These are phyloP conservation scores for Rubia yunnanensis DNA, from an alignment of 257 asterid genomes.

Conservation along the genomic window DNA sequence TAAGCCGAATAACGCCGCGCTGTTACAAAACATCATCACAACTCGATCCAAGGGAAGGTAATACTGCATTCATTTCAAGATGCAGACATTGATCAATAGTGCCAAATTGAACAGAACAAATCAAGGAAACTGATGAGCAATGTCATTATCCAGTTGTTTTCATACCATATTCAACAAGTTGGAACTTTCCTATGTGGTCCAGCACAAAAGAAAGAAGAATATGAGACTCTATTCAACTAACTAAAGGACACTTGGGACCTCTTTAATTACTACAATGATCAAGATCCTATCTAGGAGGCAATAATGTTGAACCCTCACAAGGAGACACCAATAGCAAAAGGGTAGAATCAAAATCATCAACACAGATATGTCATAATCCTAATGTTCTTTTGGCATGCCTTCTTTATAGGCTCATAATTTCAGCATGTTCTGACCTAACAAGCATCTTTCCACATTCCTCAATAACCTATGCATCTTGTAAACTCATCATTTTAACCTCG, in stretches of 20 bases:
- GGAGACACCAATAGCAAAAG: not conserved
- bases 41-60: too few relatives aligned
- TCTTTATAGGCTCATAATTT: slow-evolving; percentile 6
- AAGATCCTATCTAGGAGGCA: not conserved
- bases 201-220: not conserved
- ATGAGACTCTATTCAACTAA: not conserved
- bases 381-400: not conserved
- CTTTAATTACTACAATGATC: not conserved
- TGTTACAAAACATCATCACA: too few relatives aligned
- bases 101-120: not conserved
- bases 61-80: too few relatives aligned
- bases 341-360: not conserved
- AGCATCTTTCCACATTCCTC: not conserved
- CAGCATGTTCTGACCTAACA: slow-evolving; percentile 12
- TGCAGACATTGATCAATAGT: too few relatives aligned
- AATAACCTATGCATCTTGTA: too few relatives aligned
- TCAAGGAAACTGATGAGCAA: not conserved
- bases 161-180: not conserved
- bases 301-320: not conserved
- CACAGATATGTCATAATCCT: not conserved
- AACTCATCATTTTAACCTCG: not conserved
- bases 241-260: not conserved
- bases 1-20: too few relatives aligned
- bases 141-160: not conserved
- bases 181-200: slow-evolving; percentile 1